Evolutionary conservation across 371 early-diverging fungal genomes (phyloP).

Genomic region (Mortierella sp.): DNA sequence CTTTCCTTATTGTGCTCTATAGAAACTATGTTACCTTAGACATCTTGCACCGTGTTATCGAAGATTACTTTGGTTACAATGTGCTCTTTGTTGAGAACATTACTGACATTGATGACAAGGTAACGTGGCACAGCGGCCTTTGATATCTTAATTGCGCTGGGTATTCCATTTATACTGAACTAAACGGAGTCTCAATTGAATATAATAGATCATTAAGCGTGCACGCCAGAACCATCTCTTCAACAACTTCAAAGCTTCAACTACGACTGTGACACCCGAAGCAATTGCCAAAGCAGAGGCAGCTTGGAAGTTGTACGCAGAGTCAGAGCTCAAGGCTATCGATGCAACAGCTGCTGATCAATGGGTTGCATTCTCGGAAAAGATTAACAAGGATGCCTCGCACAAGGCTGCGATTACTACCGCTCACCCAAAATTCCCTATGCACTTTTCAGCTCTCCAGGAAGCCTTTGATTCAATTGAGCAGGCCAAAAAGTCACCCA

Average conservation of each 20-base stretch:
- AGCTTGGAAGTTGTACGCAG: slow-evolving; percentile 76
- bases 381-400: slow-evolving; percentile 66
- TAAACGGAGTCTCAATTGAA: not conserved
- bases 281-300: slow-evolving; percentile 67
- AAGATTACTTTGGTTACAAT: slow-evolving; percentile 97
- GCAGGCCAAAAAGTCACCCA: slow-evolving; percentile 59
- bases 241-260: slow-evolving; percentile 67
- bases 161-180: not conserved
- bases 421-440: slow-evolving; percentile 76
- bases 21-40: slow-evolving; percentile 97
- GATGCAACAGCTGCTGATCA: slow-evolving; percentile 58
- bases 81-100: slow-evolving; percentile 98
- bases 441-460: slow-evolving; percentile 75
- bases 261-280: slow-evolving; percentile 50
- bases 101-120: slow-evolving; percentile 99
- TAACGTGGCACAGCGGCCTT: slow-evolving; percentile 22
- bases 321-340: slow-evolving; percentile 67
- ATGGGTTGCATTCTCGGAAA: slow-evolving; percentile 70
- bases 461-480: slow-evolving; percentile 64
- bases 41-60: slow-evolving; percentile 95
- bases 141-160: not conserved
- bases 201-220: slow-evolving; percentile 85
- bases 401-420: slow-evolving; percentile 60
- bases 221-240: slow-evolving; percentile 92
- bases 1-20: not conserved